These are phyloP conservation scores for Neltuma alba DNA, from an alignment of 306 rosid species.

Conservation along the genomic window DNA sequence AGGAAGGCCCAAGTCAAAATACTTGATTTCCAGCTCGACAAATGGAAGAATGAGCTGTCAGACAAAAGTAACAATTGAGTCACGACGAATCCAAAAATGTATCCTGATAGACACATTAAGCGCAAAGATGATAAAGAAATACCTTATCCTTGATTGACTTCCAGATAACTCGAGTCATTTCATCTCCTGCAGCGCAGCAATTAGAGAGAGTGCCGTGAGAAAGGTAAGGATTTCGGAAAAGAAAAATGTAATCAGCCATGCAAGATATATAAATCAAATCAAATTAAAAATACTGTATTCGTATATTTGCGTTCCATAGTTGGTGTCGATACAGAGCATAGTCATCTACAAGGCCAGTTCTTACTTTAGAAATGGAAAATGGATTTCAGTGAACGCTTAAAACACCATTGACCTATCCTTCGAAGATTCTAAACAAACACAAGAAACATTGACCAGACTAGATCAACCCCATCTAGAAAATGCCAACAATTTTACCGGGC, in stretches of 20 bases:
- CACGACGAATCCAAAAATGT: neutral
- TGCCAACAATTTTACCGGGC: neutral
- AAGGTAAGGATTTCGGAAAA: neutral
- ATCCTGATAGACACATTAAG: neutral
- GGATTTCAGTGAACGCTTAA: neutral
- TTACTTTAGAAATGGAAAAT: neutral
- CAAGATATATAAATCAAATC: constrained; percentile 29
- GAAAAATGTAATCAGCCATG: constrained; percentile 9
- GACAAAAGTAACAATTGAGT: neutral
- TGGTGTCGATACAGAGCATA: neutral
- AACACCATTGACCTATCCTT: neutral
- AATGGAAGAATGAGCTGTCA: constrained; percentile 91
- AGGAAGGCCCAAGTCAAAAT: constrained; percentile 94
- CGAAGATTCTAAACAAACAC: neutral
- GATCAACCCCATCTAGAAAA: constrained; percentile 1
- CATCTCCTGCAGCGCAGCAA: constrained; percentile 74
- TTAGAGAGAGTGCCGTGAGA: constrained; percentile 33
- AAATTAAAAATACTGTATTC: neutral
- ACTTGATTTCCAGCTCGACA: constrained; percentile 95
- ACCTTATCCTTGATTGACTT: constrained; percentile 95
- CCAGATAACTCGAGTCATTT: constrained; percentile 98
- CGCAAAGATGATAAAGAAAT: constrained; percentile 12
- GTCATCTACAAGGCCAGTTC: neutral
- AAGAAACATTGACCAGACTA: neutral
- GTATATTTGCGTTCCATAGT: constrained; percentile 7